Conservation (phyloP, 2,329 filamentous ascomycete genomes). For the Annulohypoxylon truncatum region DNA sequence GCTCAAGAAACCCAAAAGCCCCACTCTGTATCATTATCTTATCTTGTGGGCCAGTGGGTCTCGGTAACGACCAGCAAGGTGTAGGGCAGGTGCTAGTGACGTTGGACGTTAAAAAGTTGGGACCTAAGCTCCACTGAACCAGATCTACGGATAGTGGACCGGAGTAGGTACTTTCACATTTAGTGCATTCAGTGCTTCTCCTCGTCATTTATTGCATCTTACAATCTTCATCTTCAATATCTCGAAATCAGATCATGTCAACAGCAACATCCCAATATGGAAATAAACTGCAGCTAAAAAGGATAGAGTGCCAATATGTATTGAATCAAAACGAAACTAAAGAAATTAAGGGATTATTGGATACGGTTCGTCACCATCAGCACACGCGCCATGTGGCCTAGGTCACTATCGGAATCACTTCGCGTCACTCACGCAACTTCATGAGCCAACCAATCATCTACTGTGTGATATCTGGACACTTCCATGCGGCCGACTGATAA, state of each 20-base stretch:
- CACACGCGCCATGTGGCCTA: slow-evolving; percentile 26
- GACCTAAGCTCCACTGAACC: slow-evolving; percentile 13
- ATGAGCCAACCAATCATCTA: slow-evolving; percentile 33
- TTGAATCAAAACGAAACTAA: slow-evolving; percentile 15
- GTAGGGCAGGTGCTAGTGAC: neutral
- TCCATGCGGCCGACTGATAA: slow-evolving; percentile 25
- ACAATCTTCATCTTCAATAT: slow-evolving; percentile 1
- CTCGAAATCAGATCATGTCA: neutral
- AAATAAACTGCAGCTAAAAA: neutral
- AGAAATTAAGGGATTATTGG: slow-evolving; percentile 19
- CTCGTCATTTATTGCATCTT: neutral
- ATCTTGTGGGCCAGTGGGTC: neutral
- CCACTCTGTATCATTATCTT: slow-evolving; percentile 16
- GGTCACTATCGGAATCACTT: slow-evolving; percentile 28
- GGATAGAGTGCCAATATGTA: neutral
- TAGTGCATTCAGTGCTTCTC: neutral
- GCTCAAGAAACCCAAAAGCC: slow-evolving; percentile 4
- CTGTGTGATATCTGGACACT: slow-evolving; percentile 24
- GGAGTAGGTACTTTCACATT: neutral
- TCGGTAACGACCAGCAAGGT: too few relatives aligned
- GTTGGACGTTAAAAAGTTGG: neutral
- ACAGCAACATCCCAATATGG: slow-evolving; percentile 5
- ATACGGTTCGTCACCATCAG: slow-evolving; percentile 21
- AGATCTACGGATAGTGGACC: slow-evolving; percentile 25
- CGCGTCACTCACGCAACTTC: slow-evolving; percentile 24